Percentiles rank a stretch among this genome's conserved stretches.
Evolutionary conservation across 352 stramenopile species (phyloP).

Genomic region (Elongisporangium undulatum): DNA sequence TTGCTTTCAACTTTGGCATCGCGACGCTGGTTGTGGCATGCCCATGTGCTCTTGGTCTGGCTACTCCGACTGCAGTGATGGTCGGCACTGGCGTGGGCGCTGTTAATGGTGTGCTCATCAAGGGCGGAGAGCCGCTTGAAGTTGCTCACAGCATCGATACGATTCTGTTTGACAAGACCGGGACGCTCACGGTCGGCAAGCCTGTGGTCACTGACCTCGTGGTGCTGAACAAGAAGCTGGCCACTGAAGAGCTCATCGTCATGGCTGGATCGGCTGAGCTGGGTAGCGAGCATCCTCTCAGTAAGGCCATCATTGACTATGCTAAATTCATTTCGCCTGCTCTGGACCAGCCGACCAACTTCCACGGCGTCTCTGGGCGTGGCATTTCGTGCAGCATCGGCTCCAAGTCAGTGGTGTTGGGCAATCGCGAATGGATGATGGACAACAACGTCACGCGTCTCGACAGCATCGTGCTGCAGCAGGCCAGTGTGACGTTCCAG

Average conservation of each 20-base stretch:
- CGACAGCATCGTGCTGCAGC: constrained; percentile 66
- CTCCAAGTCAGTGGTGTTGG: constrained; percentile 82
- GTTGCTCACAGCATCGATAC: constrained; percentile 90
- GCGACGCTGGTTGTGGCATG: constrained; percentile 98
- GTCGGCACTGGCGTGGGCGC: constrained; percentile 97
- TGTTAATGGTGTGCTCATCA: constrained; percentile 97
- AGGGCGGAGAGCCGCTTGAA: constrained; percentile 94
- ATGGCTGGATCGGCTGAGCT: constrained; percentile 91
- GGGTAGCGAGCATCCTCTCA: constrained; percentile 93
- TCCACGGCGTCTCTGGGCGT: constrained; percentile 85
- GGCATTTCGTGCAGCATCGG: constrained; percentile 80
- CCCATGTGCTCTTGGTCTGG: constrained; percentile 97
- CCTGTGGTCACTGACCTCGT: constrained; percentile 87
- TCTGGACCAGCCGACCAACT: constrained; percentile 72
- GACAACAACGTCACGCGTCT: constrained; percentile 71
- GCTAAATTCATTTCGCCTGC: constrained; percentile 78
- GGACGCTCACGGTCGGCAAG: constrained; percentile 94
- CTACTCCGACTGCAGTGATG: constrained; percentile 98
- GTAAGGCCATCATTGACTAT: constrained; percentile 91
- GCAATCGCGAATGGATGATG: constrained; percentile 90
- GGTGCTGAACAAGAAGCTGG: constrained; percentile 67
- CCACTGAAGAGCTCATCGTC: constrained; percentile 82
- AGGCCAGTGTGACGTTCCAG: constrained; percentile 78
- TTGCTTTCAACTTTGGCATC: constrained; percentile 97
- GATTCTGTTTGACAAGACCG: constrained; percentile 99